phyloP scores from a whole-genome alignment of 176 grass and related monocot species.

The bread wheat (Triticum aestivum) region IWGSC_CS_RefSeq_v2.1 NC_057812.1:261925486-261925985 shows the following conservation, averaged over 20 bases:
- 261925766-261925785: slow-evolving; percentile 18
- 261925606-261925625: not conserved
- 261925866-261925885: not conserved
- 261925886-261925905: not conserved
- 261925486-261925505: not conserved
- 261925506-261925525: not conserved
- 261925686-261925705: slow-evolving; percentile 52
- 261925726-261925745: slow-evolving; percentile 68
- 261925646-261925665: slow-evolving; percentile 35
- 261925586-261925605: not conserved
- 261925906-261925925: not conserved
- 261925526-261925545: slow-evolving; percentile 24
- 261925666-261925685: slow-evolving; percentile 46
- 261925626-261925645: slow-evolving; percentile 45
- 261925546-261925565: not conserved
- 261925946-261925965: not conserved
- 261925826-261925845: not conserved
- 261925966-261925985: not conserved
- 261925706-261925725: slow-evolving; percentile 69
- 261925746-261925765: slow-evolving; percentile 84
- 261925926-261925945: not conserved
- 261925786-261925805: not conserved
- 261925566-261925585: slow-evolving; percentile 14
- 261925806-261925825: not conserved
- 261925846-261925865: not conserved